Evolutionary conservation across 106 monocot species (phyloP).

Genomic region (Allium fistulosum): DNA sequence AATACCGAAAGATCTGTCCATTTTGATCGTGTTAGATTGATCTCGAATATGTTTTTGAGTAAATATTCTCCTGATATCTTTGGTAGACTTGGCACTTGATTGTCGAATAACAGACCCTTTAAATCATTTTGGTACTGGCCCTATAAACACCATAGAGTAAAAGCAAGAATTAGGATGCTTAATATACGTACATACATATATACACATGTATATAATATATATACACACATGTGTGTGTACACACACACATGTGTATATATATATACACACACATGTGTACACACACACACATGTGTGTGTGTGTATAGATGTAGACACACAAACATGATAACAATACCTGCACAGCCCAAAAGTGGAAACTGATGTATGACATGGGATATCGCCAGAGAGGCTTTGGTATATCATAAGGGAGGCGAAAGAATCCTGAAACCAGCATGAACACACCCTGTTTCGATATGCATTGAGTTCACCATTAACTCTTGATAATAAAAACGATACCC

Average conservation of each 20-base stretch:
- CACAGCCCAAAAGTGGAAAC: conserved; percentile 90
- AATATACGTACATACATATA: no score
- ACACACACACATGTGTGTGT: no score
- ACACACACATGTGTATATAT: no score
- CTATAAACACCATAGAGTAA: conserved; percentile 10
- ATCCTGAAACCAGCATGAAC: conserved; percentile 91
- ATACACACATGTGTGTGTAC: no score
- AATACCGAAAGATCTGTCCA: conserved; percentile 55
- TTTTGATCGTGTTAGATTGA: conserved; percentile 56
- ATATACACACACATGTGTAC: no score
- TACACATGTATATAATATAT: no score
- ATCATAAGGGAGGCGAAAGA: conserved; percentile 82
- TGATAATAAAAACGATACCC: no score
- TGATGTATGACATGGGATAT: conserved; percentile 91
- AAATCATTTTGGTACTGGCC: conserved; percentile 70
- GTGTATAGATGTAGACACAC: no score
- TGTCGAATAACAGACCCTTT: conserved; percentile 51
- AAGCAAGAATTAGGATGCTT: neutral
- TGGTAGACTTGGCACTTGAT: conserved; percentile 40
- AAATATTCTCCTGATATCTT: conserved; percentile 64
- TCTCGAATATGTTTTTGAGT: conserved; percentile 58
- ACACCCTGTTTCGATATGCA: conserved; percentile 45
- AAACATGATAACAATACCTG: no score
- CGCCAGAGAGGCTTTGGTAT: conserved; percentile 88
- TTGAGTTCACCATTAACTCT: no score